Evolutionary conservation across 805 yeast species (phyloP).

Genomic region (Pichia deserticola): DNA sequence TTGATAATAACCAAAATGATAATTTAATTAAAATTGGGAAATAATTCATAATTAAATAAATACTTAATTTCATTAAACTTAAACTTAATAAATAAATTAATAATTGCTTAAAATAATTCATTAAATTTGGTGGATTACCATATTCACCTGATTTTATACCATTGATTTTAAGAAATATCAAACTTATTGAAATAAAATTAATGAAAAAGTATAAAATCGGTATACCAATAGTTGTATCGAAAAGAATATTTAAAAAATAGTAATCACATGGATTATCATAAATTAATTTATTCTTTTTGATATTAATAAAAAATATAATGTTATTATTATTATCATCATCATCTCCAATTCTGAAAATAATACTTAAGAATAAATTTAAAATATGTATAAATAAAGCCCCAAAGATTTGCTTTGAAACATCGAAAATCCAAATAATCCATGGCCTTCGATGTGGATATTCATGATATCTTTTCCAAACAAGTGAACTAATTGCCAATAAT

Average conservation of each 20-base stretch:
- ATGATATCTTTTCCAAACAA: slow-evolving; percentile 66
- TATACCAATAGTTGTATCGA: slow-evolving; percentile 93
- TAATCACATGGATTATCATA: slow-evolving; percentile 77
- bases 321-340: neutral
- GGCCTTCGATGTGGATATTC: slow-evolving; percentile 80
- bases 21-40: slow-evolving; percentile 63
- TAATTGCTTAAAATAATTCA: slow-evolving; percentile 67
- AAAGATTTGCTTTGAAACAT: slow-evolving; percentile 80
- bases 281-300: slow-evolving; percentile 20
- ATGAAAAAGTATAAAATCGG: slow-evolving; percentile 57
- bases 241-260: slow-evolving; percentile 81
- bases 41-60: slow-evolving; percentile 48
- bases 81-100: slow-evolving; percentile 57
- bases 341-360: too few species aligned
- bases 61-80: slow-evolving; percentile 47
- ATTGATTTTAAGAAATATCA: slow-evolving; percentile 29
- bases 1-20: slow-evolving; percentile 69
- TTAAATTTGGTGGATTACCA: slow-evolving; percentile 56
- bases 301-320: neutral
- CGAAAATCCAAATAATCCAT: slow-evolving; percentile 83
- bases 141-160: slow-evolving; percentile 51
- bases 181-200: neutral
- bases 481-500: slow-evolving; percentile 60
- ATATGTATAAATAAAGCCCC: slow-evolving; percentile 85
- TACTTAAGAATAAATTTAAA: slow-evolving; percentile 64